Evolutionary conservation across 495 filamentous ascomycete genomes (phyloP).

Genomic region (Trichocladium uniseriatum): DNA sequence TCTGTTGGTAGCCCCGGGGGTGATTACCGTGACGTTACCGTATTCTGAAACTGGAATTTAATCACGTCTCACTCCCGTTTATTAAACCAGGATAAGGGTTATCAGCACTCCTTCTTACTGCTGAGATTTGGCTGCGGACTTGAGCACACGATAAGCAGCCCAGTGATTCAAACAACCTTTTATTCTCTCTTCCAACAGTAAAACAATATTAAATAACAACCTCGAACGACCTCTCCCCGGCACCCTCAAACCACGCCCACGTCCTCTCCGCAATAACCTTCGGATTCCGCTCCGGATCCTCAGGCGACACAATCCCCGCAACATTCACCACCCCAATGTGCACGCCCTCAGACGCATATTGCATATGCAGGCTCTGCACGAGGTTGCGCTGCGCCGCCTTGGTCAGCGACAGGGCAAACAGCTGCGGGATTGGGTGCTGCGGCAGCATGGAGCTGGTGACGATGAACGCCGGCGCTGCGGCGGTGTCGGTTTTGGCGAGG

Average conservation of each 20-base stretch:
- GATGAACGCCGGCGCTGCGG: conserved; percentile 29
- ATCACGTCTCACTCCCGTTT: no score
- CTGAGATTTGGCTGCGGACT: no score
- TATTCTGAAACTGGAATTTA: no score
- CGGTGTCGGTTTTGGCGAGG: no score
- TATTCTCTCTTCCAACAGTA: no score
- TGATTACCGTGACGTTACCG: no score
- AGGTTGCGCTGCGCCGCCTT: conserved; percentile 37
- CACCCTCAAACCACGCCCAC: conserved; percentile 30
- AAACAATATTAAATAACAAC: conserved; percentile 14
- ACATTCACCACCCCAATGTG: conserved; percentile 33
- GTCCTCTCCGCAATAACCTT: conserved; percentile 29
- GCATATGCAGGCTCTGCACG: conserved; percentile 24
- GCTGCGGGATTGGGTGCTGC: conserved; percentile 25
- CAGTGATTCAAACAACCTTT: no score
- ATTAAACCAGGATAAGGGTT: no score
- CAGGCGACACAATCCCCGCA: conserved; percentile 23
- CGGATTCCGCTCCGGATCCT: conserved; percentile 27
- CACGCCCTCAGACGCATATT: conserved; percentile 26
- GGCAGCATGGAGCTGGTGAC: conserved; percentile 31
- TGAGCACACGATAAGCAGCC: no score
- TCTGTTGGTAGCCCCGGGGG: no score
- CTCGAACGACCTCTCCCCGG: conserved; percentile 20
- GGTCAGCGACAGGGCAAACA: conserved; percentile 33
- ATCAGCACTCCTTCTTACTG: no score